These are phyloP conservation scores for Colletotrichum echinochloae DNA, from an alignment of 2,329 filamentous ascomycete species.

Conservation along the genomic window DNA sequence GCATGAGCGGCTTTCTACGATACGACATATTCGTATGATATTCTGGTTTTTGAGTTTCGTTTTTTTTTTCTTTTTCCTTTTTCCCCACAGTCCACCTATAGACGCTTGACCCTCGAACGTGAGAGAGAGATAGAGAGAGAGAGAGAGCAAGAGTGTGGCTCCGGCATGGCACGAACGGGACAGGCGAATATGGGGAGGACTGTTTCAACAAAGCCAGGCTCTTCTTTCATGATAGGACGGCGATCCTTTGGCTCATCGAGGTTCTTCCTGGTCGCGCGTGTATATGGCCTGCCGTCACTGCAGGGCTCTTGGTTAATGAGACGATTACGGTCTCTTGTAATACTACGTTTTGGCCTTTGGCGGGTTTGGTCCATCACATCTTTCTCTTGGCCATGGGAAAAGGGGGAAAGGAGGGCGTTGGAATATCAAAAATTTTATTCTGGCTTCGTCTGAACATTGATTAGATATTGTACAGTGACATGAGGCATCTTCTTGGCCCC, in stretches of 20 bases:
- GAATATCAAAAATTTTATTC: conserved; percentile 22
- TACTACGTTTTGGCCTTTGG: conserved; percentile 24
- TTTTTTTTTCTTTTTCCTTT: conserved; percentile 4
- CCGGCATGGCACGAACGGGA: conserved; percentile 25
- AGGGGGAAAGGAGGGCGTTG: neutral
- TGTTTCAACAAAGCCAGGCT: conserved; percentile 27
- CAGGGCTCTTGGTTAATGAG: conserved; percentile 28
- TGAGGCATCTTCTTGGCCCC: conserved; percentile 8
- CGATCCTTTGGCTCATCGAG: conserved; percentile 13
- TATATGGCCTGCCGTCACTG: conserved; percentile 1
- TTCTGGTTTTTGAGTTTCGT: conserved; percentile 23
- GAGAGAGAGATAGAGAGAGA: conserved; percentile 16
- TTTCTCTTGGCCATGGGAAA: neutral
- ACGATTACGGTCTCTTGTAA: conserved; percentile 34
- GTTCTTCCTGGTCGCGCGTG: conserved; percentile 13
- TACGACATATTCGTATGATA: conserved; percentile 15
- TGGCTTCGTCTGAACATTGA: conserved; percentile 39
- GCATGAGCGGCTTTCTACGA: conserved; percentile 16
- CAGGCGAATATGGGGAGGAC: conserved; percentile 16
- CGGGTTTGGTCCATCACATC: neutral
- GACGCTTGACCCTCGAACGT: conserved; percentile 7
- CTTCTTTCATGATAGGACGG: conserved; percentile 12
- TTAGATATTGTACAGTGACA: conserved; percentile 36
- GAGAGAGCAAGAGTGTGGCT: conserved; percentile 22
- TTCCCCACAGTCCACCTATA: conserved; percentile 26